Evolutionary conservation across 306 rosid genomes (phyloP).

Genomic region (Luffa aegyptiaca): DNA sequence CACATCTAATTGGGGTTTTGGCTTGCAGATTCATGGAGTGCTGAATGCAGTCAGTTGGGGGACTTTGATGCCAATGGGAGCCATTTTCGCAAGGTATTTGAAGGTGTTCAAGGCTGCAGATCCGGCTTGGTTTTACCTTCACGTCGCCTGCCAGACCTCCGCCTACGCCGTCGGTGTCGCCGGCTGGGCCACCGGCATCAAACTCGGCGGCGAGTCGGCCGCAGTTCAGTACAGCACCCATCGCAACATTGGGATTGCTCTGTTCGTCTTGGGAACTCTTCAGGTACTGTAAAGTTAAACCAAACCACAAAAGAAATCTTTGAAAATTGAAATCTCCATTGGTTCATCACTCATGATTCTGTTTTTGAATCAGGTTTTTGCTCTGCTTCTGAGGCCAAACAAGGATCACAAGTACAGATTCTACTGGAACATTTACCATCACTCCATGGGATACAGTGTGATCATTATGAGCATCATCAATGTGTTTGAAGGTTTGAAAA

Average conservation of each 20-base stretch:
- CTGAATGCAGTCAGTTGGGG: slow-evolving; percentile 57
- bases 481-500: slow-evolving; percentile 8
- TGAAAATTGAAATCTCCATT: not conserved
- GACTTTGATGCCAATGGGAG: slow-evolving; percentile 48
- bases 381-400: slow-evolving; percentile 12
- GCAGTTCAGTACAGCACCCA: not conserved
- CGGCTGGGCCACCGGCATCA: slow-evolving; percentile 13
- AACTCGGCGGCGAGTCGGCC: slow-evolving; percentile 7
- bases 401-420: slow-evolving; percentile 16
- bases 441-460: slow-evolving; percentile 7
- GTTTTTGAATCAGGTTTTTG: not conserved
- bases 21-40: slow-evolving; percentile 47
- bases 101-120: slow-evolving; percentile 52
- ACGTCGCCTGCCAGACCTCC: slow-evolving; percentile 7
- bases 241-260: slow-evolving; percentile 11
- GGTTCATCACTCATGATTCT: not conserved
- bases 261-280: slow-evolving; percentile 8
- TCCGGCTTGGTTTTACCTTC: slow-evolving; percentile 18
- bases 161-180: slow-evolving; percentile 16
- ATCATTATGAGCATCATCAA: slow-evolving; percentile 14
- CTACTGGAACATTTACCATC: slow-evolving; percentile 15
- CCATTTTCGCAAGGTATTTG: slow-evolving; percentile 48
- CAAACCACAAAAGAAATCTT: not conserved
- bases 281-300: not conserved
- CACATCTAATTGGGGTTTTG: not conserved